Evolutionary conservation across 805 yeast genomes (phyloP), one percentile per base, ranked within the genome.

Genomic region (Jamesozyma jinghongensis): DNA sequence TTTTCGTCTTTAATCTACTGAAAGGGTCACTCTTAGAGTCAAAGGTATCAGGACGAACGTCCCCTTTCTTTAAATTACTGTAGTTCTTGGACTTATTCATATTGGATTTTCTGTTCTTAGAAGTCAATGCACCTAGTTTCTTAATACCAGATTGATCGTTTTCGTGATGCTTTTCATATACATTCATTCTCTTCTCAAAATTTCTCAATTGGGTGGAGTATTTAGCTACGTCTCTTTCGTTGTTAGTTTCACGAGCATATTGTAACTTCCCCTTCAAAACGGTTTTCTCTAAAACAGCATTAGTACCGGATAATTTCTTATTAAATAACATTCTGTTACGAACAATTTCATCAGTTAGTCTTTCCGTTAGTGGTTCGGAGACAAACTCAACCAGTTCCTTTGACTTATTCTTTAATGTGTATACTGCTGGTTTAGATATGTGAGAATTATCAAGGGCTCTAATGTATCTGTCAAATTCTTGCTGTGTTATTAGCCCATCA

Each of bases 1-100:
- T 85, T 46, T 79, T 82, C 1, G 97, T 90, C 59, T 85, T 81
- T 56, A 92, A 73, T 60, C 97, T 78, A 50, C 83, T 77, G 63
- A 92, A 92, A 18, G 98, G 97, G 65, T 92, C 85, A 52, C 71
- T 75, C 40, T 58, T 59, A 5, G 75, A 69, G 42, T 64, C 63
- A 40, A 52, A 56, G 44, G 45, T 37, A 3, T 14, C 22, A 6
- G 26, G 10, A 22, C 26, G 26, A 14, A 22, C 13, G 57, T 61
- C 53, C 48, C 61, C 55, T 65, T 76, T 49, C 79, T 73, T 57
- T 65, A 67, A 80, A 37, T 77, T 62, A 59, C 88, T 97, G 0
- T 95, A 96, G 52, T 74, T 72, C 55, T 94, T 79, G 50, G 87
- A 77, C 36, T 75, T 75, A 38, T 78, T 78, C 58, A 79, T 79